phyloP scores from a whole-genome alignment of 1,284 basidiomycete genomes.

The Trametes pubescens region DNA sequence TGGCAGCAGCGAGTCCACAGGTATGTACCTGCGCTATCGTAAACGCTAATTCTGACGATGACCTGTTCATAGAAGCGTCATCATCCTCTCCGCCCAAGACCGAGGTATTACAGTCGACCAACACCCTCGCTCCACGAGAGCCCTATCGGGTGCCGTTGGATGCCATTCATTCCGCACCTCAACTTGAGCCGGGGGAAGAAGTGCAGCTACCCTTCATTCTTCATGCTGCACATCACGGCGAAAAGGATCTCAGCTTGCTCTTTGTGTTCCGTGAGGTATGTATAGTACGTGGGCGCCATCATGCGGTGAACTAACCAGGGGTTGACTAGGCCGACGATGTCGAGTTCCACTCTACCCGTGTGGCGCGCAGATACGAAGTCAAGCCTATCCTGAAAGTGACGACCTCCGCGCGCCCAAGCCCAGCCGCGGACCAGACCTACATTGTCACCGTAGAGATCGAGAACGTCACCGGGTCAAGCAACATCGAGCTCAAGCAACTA shows the following conservation, averaged over 20 bases:
- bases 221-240: constrained; percentile 57
- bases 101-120: constrained; percentile 58
- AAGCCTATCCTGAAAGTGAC: constrained; percentile 60
- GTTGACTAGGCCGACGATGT: constrained; percentile 51
- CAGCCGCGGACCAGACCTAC: constrained; percentile 58
- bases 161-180: constrained; percentile 43
- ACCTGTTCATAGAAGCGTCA: constrained; percentile 15
- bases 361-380: constrained; percentile 67
- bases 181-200: constrained; percentile 56
- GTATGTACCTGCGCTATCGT: constrained; percentile 16
- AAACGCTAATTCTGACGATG: neutral
- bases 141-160: constrained; percentile 58
- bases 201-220: constrained; percentile 59
- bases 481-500: constrained; percentile 62
- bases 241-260: constrained; percentile 64
- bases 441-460: constrained; percentile 64
- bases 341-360: constrained; percentile 62
- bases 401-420: constrained; percentile 57
- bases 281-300: constrained; percentile 15
- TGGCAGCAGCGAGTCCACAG: constrained; percentile 24
- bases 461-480: constrained; percentile 54
- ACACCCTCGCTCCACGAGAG: constrained; percentile 58
- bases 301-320: constrained; percentile 16
- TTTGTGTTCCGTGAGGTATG: constrained; percentile 77
- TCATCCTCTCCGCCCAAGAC: constrained; percentile 18